Percentiles rank a stretch among this genome's conserved stretches.
Conservation (phyloP, 2,329 filamentous ascomycete genomes). For the Stachybotrys elegans region DNA sequence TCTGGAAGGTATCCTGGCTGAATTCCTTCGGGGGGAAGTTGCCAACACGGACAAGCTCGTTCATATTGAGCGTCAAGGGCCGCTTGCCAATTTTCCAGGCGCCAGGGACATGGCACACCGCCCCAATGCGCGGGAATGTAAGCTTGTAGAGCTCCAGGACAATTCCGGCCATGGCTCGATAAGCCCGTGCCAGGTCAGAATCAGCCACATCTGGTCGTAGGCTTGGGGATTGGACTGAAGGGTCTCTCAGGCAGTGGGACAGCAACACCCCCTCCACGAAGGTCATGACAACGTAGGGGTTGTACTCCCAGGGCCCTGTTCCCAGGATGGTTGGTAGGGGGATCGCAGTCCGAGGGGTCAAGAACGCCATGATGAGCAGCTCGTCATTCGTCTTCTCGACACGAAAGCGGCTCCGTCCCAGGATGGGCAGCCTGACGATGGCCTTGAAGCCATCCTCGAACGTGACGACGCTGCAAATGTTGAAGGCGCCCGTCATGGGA, state of each 20-base stretch:
- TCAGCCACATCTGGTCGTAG: neutral
- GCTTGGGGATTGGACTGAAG: neutral
- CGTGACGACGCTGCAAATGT: constrained; percentile 1
- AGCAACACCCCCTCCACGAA: neutral
- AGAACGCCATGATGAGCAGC: neutral
- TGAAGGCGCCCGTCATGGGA: neutral
- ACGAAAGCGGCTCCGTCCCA: constrained; percentile 1
- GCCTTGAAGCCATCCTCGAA: constrained; percentile 1
- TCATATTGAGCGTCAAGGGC: constrained; percentile 1
- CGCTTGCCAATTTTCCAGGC: neutral
- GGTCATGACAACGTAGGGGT: neutral
- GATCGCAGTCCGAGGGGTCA: neutral
- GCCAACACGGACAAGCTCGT: constrained; percentile 1
- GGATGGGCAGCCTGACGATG: constrained; percentile 1
- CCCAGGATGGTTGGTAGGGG: neutral
- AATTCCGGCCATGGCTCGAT: neutral
- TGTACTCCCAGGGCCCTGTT: neutral
- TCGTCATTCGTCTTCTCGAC: constrained; percentile 3
- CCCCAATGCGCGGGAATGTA: neutral
- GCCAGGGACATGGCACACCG: neutral
- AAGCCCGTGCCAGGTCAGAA: neutral
- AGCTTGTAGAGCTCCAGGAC: neutral
- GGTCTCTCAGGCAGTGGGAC: neutral
- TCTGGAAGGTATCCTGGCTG: neutral
- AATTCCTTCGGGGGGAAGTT: neutral